These are phyloP conservation scores for Aspergillus ochraceoroseus DNA, from an alignment of 2,329 filamentous ascomycete species.

Conservation along the genomic window DNA sequence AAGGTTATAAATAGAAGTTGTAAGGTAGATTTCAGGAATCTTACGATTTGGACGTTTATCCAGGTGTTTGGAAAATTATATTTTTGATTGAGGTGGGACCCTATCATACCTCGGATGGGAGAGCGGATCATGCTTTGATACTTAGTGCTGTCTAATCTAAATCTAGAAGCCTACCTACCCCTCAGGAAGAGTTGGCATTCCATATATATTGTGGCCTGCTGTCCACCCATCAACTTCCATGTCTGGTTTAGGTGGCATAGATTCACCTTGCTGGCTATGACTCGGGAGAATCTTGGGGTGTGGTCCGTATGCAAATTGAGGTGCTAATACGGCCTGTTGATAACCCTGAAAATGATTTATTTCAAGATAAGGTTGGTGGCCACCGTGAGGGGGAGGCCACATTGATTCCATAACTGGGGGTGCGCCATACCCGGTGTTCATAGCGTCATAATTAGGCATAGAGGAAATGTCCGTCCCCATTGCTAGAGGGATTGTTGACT, in stretches of 20 bases:
- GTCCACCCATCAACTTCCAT: slow-evolving; percentile 33
- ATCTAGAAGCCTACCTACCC: too few relatives aligned
- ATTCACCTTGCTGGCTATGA: slow-evolving; percentile 12
- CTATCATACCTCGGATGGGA: too few relatives aligned
- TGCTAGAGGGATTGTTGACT: slow-evolving; percentile 17
- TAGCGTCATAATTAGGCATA: slow-evolving; percentile 17
- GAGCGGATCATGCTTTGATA: too few relatives aligned
- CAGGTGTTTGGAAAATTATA: too few relatives aligned
- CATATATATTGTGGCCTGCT: slow-evolving; percentile 29
- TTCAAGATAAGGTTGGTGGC: slow-evolving; percentile 15
- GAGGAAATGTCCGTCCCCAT: slow-evolving; percentile 16
- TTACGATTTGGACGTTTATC: too few relatives aligned
- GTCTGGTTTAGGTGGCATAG: slow-evolving; percentile 18
- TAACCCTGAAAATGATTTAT: slow-evolving; percentile 21
- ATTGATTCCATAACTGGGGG: slow-evolving; percentile 21
- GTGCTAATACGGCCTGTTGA: slow-evolving; percentile 19
- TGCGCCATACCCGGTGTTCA: slow-evolving; percentile 22
- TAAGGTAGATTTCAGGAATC: too few relatives aligned
- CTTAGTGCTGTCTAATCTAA: too few relatives aligned
- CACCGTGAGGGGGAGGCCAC: slow-evolving; percentile 25
- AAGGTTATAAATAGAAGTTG: too few relatives aligned
- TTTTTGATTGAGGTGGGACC: too few relatives aligned
- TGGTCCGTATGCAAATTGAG: slow-evolving; percentile 24
- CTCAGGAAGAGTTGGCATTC: slow-evolving; percentile 27
- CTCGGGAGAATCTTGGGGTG: slow-evolving; percentile 19